Evolutionary conservation across 768 basidiomycete genomes (phyloP), one percentile per base, ranked within the genome.

Genomic region (Suillus variegatus): DNA sequence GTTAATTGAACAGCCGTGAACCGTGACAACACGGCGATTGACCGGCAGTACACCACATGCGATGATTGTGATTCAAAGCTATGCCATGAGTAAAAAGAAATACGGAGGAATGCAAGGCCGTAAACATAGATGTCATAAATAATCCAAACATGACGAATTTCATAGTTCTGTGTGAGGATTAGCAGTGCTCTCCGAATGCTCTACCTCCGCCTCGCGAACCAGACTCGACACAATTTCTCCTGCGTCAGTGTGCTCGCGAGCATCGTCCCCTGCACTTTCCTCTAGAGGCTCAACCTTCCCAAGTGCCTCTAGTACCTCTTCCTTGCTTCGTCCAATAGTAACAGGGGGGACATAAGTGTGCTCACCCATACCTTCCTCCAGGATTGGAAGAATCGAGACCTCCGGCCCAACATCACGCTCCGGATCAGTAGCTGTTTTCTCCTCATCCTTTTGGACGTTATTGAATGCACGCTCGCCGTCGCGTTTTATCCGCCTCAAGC

Each of bases 301-400:
- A 47, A 88, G 73, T 4, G 83, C 84, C 64, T 84, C 77, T 72
- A 84, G 73, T 18, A 88, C 80, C 70, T 87, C 84, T 60, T 82
- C 81, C 67, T 81, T 78, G 55, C 79, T 79, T 68, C 87, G 85
- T 22, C 87, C 85, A 64, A 90, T 75, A 14, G 85, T 69, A 10
- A 87, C 76, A 46, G 75, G 79, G 4, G 81, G 80, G 18, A 73
- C 67, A 40, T 71, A 75, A 3, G 51, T 65, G 6, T 69, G 70
- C 60, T 68, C 66, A 49, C 47, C 60, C 12, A 52, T 52, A 25
- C 73, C 73, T 16, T 61, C 66, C 43, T 68, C 70, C 20, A 75
- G 75, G 25, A 84, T 73, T 13, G 83, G 83, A 46, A 81, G 72
- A 65, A 84, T 82, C 57, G 83, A 81, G 41, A 75, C 77, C 14